These are phyloP conservation scores for Mucor irregularis DNA, from an alignment of 371 early-diverging fungal genomes.

Conservation along the genomic window DNA sequence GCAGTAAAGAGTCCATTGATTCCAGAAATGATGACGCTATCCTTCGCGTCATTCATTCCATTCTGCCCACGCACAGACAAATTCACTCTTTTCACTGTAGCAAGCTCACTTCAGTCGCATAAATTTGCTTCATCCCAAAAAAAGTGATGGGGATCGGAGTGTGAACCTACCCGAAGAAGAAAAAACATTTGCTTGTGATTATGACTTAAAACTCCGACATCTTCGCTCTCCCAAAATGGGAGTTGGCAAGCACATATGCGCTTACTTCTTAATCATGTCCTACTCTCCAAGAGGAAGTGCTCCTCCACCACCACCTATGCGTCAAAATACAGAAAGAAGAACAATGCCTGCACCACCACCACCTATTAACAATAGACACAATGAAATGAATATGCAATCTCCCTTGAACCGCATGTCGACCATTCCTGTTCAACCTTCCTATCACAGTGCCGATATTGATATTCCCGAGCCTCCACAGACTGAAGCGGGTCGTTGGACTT, in stretches of 20 bases:
- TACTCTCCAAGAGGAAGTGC: slow-evolving; percentile 15
- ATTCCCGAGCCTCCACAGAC: slow-evolving; percentile 52
- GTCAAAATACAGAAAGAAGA: slow-evolving; percentile 25
- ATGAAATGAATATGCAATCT: slow-evolving; percentile 12
- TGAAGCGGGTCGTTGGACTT: slow-evolving; percentile 54
- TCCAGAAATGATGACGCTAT: too few relatives aligned
- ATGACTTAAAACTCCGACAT: not conserved
- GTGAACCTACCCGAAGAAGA: too few relatives aligned
- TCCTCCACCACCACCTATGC: slow-evolving; percentile 27
- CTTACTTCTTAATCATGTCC: slow-evolving; percentile 8
- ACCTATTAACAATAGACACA: not conserved
- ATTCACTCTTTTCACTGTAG: too few relatives aligned
- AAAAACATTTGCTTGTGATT: not conserved
- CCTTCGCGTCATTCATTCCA: too few relatives aligned
- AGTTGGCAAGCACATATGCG: too few relatives aligned
- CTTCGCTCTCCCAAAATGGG: not conserved
- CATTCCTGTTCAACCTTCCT: slow-evolving; percentile 46
- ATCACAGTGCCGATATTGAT: slow-evolving; percentile 31
- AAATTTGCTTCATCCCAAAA: slow-evolving; percentile 1
- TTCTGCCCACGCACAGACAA: too few relatives aligned
- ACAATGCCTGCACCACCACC: slow-evolving; percentile 32
- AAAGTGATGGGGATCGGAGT: slow-evolving; percentile 14
- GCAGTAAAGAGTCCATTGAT: too few relatives aligned
- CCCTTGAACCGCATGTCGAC: slow-evolving; percentile 36
- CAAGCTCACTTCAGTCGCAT: too few relatives aligned